Percentiles rank a stretch among this genome's conserved stretches.
phyloP scores from a whole-genome alignment of 2,329 filamentous ascomycete species.

The Trematosphaeria pertusa region DNA sequence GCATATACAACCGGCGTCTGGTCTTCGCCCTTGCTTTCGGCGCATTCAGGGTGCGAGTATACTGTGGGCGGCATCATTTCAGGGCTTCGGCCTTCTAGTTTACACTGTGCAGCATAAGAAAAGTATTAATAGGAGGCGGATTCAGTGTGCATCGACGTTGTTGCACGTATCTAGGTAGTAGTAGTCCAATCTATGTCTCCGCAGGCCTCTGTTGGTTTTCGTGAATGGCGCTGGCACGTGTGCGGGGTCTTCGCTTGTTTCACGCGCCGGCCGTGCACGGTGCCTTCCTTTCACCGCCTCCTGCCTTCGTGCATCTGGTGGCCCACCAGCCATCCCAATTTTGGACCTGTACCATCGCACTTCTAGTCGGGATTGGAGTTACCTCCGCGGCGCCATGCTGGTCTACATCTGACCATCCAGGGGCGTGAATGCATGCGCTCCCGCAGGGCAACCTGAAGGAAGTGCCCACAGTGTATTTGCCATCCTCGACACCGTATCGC shows the following conservation, averaged over 20 bases:
- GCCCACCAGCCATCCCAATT: background rate
- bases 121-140: background rate
- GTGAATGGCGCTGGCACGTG: background rate
- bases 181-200: background rate
- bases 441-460: too few relatives aligned
- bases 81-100: slow-evolving; percentile 1
- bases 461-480: too few relatives aligned
- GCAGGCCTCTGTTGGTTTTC: background rate
- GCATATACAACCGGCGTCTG: background rate
- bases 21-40: background rate
- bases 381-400: too few relatives aligned
- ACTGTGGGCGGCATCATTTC: slow-evolving; percentile 1
- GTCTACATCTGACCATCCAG: too few relatives aligned
- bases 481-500: too few relatives aligned
- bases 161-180: background rate
- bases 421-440: too few relatives aligned
- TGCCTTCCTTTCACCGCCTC: background rate
- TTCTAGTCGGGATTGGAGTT: too few relatives aligned
- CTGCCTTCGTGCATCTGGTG: background rate
- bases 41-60: background rate
- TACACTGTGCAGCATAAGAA: background rate
- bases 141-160: background rate
- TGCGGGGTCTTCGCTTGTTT: background rate
- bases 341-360: too few relatives aligned
- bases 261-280: slow-evolving; percentile 4